Evolutionary conservation across 805 yeast genomes (phyloP).

Genomic region (Tetrapisispora taiwanensis): DNA sequence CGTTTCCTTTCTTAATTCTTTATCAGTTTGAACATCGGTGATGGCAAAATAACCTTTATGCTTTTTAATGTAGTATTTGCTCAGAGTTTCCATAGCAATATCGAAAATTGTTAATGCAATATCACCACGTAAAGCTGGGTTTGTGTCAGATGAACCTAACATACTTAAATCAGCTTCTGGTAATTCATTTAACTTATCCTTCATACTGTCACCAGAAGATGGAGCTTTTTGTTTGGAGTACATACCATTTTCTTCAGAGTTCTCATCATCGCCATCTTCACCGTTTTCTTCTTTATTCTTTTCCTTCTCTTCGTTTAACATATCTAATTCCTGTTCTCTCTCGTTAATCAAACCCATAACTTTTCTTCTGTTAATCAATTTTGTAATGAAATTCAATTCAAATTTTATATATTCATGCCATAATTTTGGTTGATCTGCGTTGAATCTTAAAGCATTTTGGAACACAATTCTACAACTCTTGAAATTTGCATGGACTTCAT

Average conservation of each 20-base stretch:
- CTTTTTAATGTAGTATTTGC: constrained; percentile 21
- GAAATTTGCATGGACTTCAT: constrained; percentile 79
- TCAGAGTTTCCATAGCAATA: constrained; percentile 45
- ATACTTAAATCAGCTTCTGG: constrained; percentile 84
- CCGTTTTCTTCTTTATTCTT: constrained; percentile 28
- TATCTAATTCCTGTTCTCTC: constrained; percentile 50
- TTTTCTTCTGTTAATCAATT: constrained; percentile 72
- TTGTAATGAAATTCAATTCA: constrained; percentile 78
- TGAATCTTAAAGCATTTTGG: constrained; percentile 78
- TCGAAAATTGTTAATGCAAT: constrained; percentile 63
- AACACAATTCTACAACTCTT: constrained; percentile 79
- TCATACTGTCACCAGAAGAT: constrained; percentile 44
- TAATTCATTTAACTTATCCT: constrained; percentile 54
- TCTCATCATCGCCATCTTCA: constrained; percentile 10
- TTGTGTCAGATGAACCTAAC: constrained; percentile 76
- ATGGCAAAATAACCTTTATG: constrained; percentile 27
- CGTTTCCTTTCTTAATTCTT: constrained; percentile 18
- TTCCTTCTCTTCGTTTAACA: constrained; percentile 28
- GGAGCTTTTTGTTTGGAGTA: constrained; percentile 33
- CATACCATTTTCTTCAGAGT: constrained; percentile 13
- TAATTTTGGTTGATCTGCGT: constrained; percentile 56
- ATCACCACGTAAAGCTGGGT: constrained; percentile 70
- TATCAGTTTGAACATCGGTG: constrained; percentile 28
- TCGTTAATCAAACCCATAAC: constrained; percentile 71
- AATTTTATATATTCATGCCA: constrained; percentile 85